Evolutionary conservation across 2,329 filamentous ascomycete genomes (phyloP), one percentile per base, ranked within the genome.

Genomic region (Monosporascus sp.): DNA sequence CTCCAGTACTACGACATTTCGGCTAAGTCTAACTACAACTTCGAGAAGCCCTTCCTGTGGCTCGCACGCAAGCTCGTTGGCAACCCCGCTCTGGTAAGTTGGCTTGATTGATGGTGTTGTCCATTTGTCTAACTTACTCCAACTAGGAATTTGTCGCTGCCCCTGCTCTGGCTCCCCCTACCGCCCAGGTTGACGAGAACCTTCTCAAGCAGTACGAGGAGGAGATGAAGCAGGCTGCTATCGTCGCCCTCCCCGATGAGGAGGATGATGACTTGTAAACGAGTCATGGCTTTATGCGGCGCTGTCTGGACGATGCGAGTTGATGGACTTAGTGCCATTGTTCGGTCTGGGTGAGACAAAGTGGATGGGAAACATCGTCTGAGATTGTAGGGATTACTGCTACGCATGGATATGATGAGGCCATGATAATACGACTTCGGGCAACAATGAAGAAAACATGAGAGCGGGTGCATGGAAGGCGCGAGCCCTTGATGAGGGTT

Each of bases 31-130:
- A 97, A 97, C 85, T 97, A 99, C 82, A 97, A 97, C 87, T 97
- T 97, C 77, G 93, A 97, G 87, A 99, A 97, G 86, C 93, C 93
- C 61, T 97, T 99, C 90, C 88, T 97, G 68, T 97, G 94, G 94
- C 88, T 99, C 68, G 93, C 92, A 66, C 87, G 94, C 76, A 99
- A 99, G 87, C 87, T 99, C 55, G 92, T 96, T 67, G 94, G 93
- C 76, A 97, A 97, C 84, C 82, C 90, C 69, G 76, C 79, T 70
- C 78, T 96, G 73, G 90, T 94, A 79, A 66, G 87, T 57, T 46
- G 52, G 31, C 16, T 24, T 41, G 52, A 27, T 53, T 47, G 44
- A 27, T 9, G 22, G 9, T 37, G n/a, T 48, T 26, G 16, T 34
- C 26, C 37, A 22, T 50, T 40, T 24, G 46, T 44, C 67, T 73